Evolutionary conservation across 352 stramenopile species (phyloP).

Genomic region (Blastocystis sp.): DNA sequence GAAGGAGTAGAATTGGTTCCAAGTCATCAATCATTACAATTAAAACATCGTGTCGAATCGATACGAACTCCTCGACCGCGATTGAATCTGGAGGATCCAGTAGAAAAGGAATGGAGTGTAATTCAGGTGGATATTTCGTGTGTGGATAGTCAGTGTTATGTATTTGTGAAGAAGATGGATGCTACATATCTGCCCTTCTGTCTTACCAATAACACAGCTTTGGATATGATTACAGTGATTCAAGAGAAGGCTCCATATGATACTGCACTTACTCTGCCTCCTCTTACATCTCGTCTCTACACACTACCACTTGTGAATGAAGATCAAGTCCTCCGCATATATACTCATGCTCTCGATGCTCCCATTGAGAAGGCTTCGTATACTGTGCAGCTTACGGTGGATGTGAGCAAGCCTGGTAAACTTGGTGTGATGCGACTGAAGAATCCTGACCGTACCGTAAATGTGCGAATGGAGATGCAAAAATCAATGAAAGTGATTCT

Average conservation of each 20-base stretch:
- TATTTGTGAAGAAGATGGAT: constrained; percentile 62
- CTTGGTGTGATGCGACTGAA: constrained; percentile 8
- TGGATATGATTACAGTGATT: constrained; percentile 2
- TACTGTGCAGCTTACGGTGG: not conserved
- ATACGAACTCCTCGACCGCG: not conserved
- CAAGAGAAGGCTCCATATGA: constrained; percentile 9
- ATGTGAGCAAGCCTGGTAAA: constrained; percentile 21
- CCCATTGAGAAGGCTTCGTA: not conserved
- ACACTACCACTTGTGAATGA: constrained; percentile 21
- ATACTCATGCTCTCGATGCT: not conserved
- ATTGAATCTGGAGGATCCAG: constrained; percentile 26
- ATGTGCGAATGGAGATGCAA: constrained; percentile 39
- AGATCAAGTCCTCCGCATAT: not conserved
- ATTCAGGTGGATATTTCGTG: constrained; percentile 46
- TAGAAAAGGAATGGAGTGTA: not conserved
- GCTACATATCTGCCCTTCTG: constrained; percentile 47
- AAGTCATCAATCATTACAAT: constrained; percentile 3
- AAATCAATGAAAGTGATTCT: constrained; percentile 51
- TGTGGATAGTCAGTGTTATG: constrained; percentile 38
- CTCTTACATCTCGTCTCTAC: constrained; percentile 38
- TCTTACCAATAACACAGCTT: constrained; percentile 33
- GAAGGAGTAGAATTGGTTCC: constrained; percentile 41
- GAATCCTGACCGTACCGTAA: not conserved
- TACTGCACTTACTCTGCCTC: not conserved
- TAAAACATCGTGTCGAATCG: not conserved